phyloP scores from a whole-genome alignment of 2,329 filamentous ascomycete species.

The Penicillium sp. region DNA sequence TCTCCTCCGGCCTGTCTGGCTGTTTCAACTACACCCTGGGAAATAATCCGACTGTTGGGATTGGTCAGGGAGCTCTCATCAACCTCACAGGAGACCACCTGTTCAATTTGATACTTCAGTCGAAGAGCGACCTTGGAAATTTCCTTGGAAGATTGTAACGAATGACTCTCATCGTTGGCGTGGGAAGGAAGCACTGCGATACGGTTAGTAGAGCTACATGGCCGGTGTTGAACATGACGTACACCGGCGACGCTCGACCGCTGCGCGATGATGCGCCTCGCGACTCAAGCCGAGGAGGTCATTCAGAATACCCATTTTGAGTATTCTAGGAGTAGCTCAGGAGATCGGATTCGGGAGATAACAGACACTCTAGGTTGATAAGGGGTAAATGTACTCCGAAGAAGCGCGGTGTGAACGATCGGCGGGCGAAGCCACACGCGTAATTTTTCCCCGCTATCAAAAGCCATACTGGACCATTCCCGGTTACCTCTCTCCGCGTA shows the following conservation, averaged over 20 bases:
- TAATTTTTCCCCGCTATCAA: conserved; percentile 10
- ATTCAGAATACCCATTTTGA: conserved; percentile 45
- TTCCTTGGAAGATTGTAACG: conserved; percentile 73
- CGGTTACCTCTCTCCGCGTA: background rate
- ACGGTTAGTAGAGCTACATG: conserved; percentile 18
- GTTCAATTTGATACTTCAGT: conserved; percentile 86
- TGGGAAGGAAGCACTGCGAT: conserved; percentile 49
- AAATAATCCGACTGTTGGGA: conserved; percentile 85
- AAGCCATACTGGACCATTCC: background rate
- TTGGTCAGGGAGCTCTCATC: conserved; percentile 73
- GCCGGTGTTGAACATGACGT: conserved; percentile 32
- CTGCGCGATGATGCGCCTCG: conserved; percentile 36
- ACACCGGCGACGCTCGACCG: conserved; percentile 48
- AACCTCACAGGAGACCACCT: conserved; percentile 87
- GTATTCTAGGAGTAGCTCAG: background rate
- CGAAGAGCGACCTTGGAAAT: conserved; percentile 90
- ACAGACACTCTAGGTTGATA: background rate
- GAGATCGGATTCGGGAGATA: background rate
- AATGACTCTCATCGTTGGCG: conserved; percentile 49
- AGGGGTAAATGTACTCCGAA: too few species aligned
- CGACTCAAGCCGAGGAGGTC: conserved; percentile 37
- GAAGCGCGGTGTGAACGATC: conserved; percentile 7
- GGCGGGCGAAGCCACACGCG: conserved; percentile 16
- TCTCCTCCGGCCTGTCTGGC: conserved; percentile 79
- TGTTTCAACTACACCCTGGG: conserved; percentile 73